phyloP scores from a whole-genome alignment of 371 early-diverging fungal species.

The Mucor indicus region DNA sequence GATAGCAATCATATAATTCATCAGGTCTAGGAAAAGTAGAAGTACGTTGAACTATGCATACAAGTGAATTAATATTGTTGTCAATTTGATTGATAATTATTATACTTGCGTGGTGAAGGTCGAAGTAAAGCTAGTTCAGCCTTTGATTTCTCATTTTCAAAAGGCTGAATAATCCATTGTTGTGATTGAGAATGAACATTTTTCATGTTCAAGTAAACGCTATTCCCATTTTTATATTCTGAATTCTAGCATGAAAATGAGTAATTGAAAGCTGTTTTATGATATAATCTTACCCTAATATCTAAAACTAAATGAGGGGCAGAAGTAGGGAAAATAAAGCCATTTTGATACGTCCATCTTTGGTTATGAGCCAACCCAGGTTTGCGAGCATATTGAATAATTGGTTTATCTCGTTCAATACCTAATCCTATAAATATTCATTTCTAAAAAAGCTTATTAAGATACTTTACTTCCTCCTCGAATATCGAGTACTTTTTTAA shows the following conservation, averaged over 20 bases:
- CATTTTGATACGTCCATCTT: slow-evolving; percentile 46
- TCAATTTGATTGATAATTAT: too few species aligned
- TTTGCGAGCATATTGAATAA: slow-evolving; percentile 51
- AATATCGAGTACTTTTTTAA: slow-evolving; percentile 37
- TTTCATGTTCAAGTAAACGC: slow-evolving; percentile 33
- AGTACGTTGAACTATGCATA: slow-evolving; percentile 19
- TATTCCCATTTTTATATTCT: slow-evolving; percentile 38
- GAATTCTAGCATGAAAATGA: slow-evolving; percentile 31
- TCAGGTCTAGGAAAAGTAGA: slow-evolving; percentile 39
- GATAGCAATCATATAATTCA: slow-evolving; percentile 39
- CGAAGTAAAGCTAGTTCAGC: slow-evolving; percentile 37
- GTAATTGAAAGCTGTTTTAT: too few species aligned
- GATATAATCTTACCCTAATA: slow-evolving; percentile 30
- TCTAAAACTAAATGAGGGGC: slow-evolving; percentile 42
- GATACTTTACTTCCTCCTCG: slow-evolving; percentile 29
- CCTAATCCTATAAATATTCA: slow-evolving; percentile 5
- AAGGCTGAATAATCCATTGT: slow-evolving; percentile 45
- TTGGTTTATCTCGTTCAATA: slow-evolving; percentile 36
- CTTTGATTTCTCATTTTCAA: slow-evolving; percentile 36
- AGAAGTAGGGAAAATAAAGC: slow-evolving; percentile 38
- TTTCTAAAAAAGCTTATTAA: background rate
- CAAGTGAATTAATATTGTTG: too few species aligned
- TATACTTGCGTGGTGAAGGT: slow-evolving; percentile 36
- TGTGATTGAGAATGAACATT: slow-evolving; percentile 29
- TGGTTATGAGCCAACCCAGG: slow-evolving; percentile 50